These are phyloP conservation scores for Bauhinia variegata DNA, from an alignment of 306 rosid species.

Conservation along the genomic window DNA sequence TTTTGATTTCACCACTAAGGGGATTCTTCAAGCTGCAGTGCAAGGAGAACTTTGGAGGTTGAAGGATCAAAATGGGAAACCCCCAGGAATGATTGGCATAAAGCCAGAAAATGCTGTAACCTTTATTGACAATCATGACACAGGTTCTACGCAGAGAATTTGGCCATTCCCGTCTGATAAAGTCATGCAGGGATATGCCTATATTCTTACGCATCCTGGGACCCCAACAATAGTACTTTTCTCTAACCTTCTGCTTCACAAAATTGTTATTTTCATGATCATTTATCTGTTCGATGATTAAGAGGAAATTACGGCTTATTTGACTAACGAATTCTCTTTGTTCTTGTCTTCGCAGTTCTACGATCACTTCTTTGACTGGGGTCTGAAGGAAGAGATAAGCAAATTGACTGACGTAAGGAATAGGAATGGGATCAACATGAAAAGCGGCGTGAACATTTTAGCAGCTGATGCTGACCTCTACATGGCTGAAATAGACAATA, in stretches of 20 bases:
- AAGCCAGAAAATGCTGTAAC: constrained; percentile 80
- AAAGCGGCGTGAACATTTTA: constrained; percentile 56
- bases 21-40: constrained; percentile 60
- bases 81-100: constrained; percentile 74
- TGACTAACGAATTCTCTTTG: constrained; percentile 3
- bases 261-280: neutral
- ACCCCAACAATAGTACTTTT: constrained; percentile 63
- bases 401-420: constrained; percentile 54
- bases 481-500: constrained; percentile 61
- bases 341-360: constrained; percentile 61
- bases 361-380: constrained; percentile 77
- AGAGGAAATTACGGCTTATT: neutral
- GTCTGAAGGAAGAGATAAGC: constrained; percentile 56
- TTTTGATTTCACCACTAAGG: constrained; percentile 59
- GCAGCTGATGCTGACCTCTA: constrained; percentile 67
- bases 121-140: constrained; percentile 80
- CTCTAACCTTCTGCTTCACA: constrained; percentile 1
- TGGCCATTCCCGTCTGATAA: constrained; percentile 76
- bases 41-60: constrained; percentile 64
- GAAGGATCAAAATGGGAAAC: constrained; percentile 58
- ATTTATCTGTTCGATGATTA: neutral
- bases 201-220: constrained; percentile 86
- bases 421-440: constrained; percentile 53
- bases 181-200: constrained; percentile 80
- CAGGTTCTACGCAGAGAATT: constrained; percentile 58